A percentile compares a stretch with the other conserved stretches of the same genome.
Conservation (phyloP, 345 rosid genomes). For the Dimocarpus longan region DNA sequence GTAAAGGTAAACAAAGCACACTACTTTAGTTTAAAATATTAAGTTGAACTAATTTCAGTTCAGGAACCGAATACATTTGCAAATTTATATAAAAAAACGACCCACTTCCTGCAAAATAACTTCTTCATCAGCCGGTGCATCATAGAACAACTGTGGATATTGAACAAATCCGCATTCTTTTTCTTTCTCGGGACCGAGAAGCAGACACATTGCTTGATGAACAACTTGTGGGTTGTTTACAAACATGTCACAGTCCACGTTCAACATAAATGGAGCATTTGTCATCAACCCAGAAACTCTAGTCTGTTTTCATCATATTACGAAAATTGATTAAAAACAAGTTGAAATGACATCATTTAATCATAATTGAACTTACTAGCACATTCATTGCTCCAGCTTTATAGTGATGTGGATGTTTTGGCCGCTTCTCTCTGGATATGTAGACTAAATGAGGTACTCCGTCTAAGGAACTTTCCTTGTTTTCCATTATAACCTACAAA, state of each 20-base stretch:
- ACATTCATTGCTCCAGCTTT: constrained; percentile 87
- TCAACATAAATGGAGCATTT: constrained; percentile 71
- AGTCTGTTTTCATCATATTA: constrained; percentile 22
- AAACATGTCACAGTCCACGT: constrained; percentile 77
- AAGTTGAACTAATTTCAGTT: neutral
- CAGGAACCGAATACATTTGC: neutral
- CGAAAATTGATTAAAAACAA: neutral
- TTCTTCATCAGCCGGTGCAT: constrained; percentile 33
- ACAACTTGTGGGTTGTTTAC: constrained; percentile 52
- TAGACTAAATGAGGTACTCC: constrained; percentile 61
- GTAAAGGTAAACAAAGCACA: neutral
- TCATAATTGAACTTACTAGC: constrained; percentile 37
- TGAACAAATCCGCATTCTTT: constrained; percentile 51
- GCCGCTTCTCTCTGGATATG: constrained; percentile 67
- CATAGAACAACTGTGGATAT: constrained; percentile 53
- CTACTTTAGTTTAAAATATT: too few species aligned
- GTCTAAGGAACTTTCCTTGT: constrained; percentile 29
- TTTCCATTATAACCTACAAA: constrained; percentile 54
- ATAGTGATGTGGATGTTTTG: constrained; percentile 50
- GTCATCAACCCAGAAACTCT: constrained; percentile 71
- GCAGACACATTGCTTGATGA: constrained; percentile 52
- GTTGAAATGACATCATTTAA: neutral
- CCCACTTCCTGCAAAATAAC: constrained; percentile 24
- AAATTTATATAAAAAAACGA: neutral
- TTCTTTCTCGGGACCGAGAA: constrained; percentile 27